Conservation (phyloP, 306 rosid species). For the Quercus cerris region DNA sequence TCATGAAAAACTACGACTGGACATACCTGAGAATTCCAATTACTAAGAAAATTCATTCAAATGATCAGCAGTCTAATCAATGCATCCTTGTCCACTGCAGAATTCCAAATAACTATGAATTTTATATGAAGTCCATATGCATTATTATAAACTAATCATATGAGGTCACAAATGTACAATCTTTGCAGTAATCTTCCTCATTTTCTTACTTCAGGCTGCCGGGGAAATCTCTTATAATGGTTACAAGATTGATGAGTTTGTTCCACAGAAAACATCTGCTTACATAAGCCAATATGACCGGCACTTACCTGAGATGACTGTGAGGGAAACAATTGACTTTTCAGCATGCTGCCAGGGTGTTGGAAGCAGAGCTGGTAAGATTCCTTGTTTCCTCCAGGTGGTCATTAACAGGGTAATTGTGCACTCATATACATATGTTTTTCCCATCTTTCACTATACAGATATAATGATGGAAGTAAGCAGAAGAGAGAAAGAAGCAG, state of each 20-base stretch:
- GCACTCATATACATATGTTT: not conserved
- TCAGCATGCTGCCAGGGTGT: not conserved
- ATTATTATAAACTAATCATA: no score
- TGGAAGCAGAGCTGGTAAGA: slow-evolving; percentile 2
- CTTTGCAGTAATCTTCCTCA: no score
- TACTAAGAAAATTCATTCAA: no score
- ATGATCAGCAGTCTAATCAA: no score
- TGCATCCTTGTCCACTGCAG: no score
- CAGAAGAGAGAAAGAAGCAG: slow-evolving; percentile 46
- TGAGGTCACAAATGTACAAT: no score
- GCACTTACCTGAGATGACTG: not conserved
- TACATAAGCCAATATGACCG: slow-evolving; percentile 1
- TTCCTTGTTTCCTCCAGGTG: slow-evolving; percentile 15
- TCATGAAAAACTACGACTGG: no score
- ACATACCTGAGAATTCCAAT: no score
- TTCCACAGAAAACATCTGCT: slow-evolving; percentile 2
- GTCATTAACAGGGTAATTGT: slow-evolving; percentile 7
- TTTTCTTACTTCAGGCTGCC: no score
- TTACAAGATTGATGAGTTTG: not conserved
- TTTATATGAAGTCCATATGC: no score
- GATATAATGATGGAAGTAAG: slow-evolving; percentile 47
- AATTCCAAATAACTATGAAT: no score
- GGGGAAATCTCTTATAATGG: not conserved
- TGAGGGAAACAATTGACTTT: not conserved
- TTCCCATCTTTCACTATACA: slow-evolving; percentile 12